Conservation (phyloP, 306 rosid species). For the Carpinus viminea region DNA sequence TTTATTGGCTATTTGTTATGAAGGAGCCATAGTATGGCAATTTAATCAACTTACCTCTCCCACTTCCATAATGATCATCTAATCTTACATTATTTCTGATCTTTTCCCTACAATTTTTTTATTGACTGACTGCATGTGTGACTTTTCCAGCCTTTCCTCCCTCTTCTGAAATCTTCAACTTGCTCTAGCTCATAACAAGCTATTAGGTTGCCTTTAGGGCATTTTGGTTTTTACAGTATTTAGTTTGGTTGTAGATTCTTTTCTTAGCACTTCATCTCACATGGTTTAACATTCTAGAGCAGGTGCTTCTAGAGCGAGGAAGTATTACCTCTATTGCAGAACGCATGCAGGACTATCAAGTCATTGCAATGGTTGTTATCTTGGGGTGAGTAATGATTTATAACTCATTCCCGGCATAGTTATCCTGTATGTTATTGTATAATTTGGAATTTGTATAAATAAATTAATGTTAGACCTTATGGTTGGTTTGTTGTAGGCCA, state of each 20-base stretch:
- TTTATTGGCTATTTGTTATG: neutral
- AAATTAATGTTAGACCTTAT: conserved; percentile 4
- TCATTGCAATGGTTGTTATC: conserved; percentile 79
- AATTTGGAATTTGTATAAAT: neutral
- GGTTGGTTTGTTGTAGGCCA: conserved; percentile 55
- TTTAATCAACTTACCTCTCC: neutral
- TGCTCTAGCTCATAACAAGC: neutral
- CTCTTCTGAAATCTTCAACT: neutral
- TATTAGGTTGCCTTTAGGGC: neutral
- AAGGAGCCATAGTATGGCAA: neutral
- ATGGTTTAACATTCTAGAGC: conserved; percentile 24
- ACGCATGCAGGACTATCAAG: conserved; percentile 81
- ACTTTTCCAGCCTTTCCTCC: neutral
- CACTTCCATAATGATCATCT: neutral
- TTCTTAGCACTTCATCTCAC: conserved; percentile 13
- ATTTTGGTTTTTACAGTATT: neutral
- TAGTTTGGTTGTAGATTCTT: conserved; percentile 6
- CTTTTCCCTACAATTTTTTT: neutral
- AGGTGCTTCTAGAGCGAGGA: conserved; percentile 73
- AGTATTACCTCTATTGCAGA: conserved; percentile 44
- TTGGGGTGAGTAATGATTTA: conserved; percentile 59
- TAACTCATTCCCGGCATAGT: conserved; percentile 6
- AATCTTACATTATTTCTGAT: neutral
- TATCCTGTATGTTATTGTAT: conserved; percentile 7
- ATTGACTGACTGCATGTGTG: too few relatives aligned